These are phyloP conservation scores for Paraconiothyrium brasiliense DNA, from an alignment of 2,329 filamentous ascomycete genomes.

Conservation along the genomic window DNA sequence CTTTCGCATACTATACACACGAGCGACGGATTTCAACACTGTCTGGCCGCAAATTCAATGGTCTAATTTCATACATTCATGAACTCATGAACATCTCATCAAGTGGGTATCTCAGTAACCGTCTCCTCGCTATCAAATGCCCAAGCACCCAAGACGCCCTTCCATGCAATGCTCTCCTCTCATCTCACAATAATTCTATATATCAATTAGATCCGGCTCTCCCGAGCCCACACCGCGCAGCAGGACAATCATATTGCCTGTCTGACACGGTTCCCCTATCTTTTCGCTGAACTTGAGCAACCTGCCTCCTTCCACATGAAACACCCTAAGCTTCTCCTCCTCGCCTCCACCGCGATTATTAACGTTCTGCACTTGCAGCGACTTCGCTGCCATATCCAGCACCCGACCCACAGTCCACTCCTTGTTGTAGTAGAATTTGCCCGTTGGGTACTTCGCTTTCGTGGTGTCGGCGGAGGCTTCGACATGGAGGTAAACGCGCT, in stretches of 20 bases:
- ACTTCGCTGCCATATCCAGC: slow-evolving; percentile 79
- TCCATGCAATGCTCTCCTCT: slow-evolving; percentile 5
- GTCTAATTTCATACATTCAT: background rate
- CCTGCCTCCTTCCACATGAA: slow-evolving; percentile 90
- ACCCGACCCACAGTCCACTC: slow-evolving; percentile 92
- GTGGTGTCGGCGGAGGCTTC: slow-evolving; percentile 90
- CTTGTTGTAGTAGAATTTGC: slow-evolving; percentile 60
- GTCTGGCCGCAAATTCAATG: background rate
- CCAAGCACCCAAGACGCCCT: background rate
- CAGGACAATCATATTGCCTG: slow-evolving; percentile 89
- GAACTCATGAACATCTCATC: background rate
- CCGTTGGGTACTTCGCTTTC: slow-evolving; percentile 78
- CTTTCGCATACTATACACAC: too few relatives aligned
- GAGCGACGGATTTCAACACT: background rate
- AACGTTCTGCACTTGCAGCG: slow-evolving; percentile 81
- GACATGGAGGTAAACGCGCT: slow-evolving; percentile 88
- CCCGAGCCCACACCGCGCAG: slow-evolving; percentile 86
- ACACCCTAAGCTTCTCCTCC: slow-evolving; percentile 83
- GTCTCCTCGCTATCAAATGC: background rate
- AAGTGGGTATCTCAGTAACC: slow-evolving; percentile 17
- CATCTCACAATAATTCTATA: slow-evolving; percentile 28
- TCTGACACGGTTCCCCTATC: slow-evolving; percentile 75
- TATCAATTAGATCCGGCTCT: slow-evolving; percentile 73
- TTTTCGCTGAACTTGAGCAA: slow-evolving; percentile 90
- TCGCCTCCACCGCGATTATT: slow-evolving; percentile 82